Conservation (phyloP, 768 basidiomycete genomes). For the Baorangia bicolor region DNA sequence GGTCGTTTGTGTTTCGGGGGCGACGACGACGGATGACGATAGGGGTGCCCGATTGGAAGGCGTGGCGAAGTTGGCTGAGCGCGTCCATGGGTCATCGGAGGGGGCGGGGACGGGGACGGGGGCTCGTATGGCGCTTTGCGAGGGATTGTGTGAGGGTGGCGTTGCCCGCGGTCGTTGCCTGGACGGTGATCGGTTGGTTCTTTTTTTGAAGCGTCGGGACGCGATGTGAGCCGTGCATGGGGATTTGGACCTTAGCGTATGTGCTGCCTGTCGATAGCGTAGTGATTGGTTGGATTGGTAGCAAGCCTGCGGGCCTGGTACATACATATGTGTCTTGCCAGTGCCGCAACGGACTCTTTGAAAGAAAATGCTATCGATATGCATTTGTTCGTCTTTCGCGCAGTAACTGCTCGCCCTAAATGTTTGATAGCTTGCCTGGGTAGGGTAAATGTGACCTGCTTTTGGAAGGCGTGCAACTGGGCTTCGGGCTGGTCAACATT, state of each 20-base stretch:
- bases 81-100: conserved; percentile 9
- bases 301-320: too few relatives aligned
- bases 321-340: too few relatives aligned
- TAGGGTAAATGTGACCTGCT: too few relatives aligned
- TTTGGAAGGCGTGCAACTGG: too few relatives aligned
- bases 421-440: too few relatives aligned
- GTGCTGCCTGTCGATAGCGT: not conserved
- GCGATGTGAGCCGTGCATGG: not conserved
- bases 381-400: too few relatives aligned
- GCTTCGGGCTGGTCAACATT: too few relatives aligned
- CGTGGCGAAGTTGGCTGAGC: conserved; percentile 12
- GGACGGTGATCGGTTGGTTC: conserved; percentile 30
- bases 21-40: conserved; percentile 55
- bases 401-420: too few relatives aligned
- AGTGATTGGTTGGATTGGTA: conserved; percentile 1
- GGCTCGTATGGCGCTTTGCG: conserved; percentile 35
- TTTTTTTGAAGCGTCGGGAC: conserved; percentile 19
- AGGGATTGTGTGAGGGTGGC: conserved; percentile 38
- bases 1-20: conserved; percentile 55
- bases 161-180: conserved; percentile 25
- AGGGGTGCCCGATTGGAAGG: conserved; percentile 38
- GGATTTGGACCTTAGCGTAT: not conserved
- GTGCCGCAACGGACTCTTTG: not conserved
- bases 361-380: not conserved
- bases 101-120: conserved; percentile 26